A percentile compares a stretch with the other conserved stretches of the same genome.
phyloP scores from a whole-genome alignment of 83 land plant genomes.

The Thuja plicata region DNA sequence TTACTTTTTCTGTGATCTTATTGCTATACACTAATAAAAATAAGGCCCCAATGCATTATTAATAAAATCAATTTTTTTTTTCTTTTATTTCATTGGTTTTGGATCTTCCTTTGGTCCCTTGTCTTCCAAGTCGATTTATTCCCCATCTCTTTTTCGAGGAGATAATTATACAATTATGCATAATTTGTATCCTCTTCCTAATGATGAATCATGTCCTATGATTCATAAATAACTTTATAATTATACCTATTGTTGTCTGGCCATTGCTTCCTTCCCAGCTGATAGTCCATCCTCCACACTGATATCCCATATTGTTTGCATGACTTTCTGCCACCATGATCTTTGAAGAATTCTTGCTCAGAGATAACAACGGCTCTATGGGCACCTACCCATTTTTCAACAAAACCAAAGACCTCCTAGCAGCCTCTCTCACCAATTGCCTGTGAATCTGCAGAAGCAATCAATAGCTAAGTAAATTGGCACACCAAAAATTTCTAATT shows the following conservation, averaged over 20 bases:
- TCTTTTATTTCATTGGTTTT: no score
- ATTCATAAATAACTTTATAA: no score
- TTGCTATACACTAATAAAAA: no score
- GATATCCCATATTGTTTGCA: conserved; percentile 83
- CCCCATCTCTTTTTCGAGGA: no score
- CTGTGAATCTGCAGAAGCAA: neutral
- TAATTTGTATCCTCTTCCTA: no score
- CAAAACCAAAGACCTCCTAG: neutral
- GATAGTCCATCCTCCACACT: conserved; percentile 93
- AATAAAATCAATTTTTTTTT: no score
- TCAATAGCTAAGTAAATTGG: neutral
- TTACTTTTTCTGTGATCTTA: no score
- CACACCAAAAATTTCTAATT: neutral
- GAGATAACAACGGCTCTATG: conserved; percentile 58
- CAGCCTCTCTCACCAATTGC: neutral
- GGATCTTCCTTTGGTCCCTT: no score
- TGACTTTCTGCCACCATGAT: conserved; percentile 80
- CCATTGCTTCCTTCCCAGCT: conserved; percentile 71
- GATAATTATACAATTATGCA: no score
- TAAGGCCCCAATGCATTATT: no score
- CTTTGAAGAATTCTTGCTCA: conserved; percentile 55
- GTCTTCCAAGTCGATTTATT: no score
- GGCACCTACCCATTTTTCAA: conserved; percentile 78
- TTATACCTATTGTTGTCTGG: conserved; percentile 50
- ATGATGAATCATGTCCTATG: no score